Evolutionary conservation across 1,284 basidiomycete species (phyloP), one percentile per base, ranked within the genome.

Genomic region (Erythrobasidium hasegawianum): DNA sequence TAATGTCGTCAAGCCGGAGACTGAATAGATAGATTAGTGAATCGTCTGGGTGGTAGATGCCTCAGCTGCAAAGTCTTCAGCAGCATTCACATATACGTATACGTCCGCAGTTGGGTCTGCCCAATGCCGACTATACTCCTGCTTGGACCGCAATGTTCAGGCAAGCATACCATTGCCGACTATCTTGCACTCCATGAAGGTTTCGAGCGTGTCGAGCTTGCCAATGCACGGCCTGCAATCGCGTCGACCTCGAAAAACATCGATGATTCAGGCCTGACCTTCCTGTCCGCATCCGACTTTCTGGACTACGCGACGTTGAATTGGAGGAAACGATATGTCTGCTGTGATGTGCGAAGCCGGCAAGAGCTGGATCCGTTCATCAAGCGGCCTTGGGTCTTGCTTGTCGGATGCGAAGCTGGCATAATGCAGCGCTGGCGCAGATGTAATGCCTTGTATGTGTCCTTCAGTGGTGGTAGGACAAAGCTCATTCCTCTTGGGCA

Each of bases 341-440:
- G 92, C 0, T 81, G 83, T 5, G 88, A 90, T 73, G 77, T 97
- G 20, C 75, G 76, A 55, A 84, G 83, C 0, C 78, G 78, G 29
- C 68, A 69, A 0, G 81, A 84, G n/a, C 81, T 94, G 45, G 81
- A 82, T 65, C 79, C 82, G 53, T 97, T 97, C 74, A 77, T 86
- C 41, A 93, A 87, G 75, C 82, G 96, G 9, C 95, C 95, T 0
- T 97, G 92, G 76, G 93, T 97, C 75, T 79, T 97, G 73, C 83
- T 97, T 29, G 80, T 97, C 41, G 83, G 81, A 52, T 83, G 95
- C n/a, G 90, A 97, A 68, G 94, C 89, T 0, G 93, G 94, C 0
- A 74, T 95, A 24, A 75, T 86, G 26, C 72, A 77, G 10, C 71
- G 81, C 22, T 82, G 74, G 69, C 26, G 47, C 22, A 41, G 49